Evolutionary conservation across 495 filamentous ascomycete genomes (phyloP), one percentile per base, ranked within the genome.

Genomic region (Glarea lozoyensis): DNA sequence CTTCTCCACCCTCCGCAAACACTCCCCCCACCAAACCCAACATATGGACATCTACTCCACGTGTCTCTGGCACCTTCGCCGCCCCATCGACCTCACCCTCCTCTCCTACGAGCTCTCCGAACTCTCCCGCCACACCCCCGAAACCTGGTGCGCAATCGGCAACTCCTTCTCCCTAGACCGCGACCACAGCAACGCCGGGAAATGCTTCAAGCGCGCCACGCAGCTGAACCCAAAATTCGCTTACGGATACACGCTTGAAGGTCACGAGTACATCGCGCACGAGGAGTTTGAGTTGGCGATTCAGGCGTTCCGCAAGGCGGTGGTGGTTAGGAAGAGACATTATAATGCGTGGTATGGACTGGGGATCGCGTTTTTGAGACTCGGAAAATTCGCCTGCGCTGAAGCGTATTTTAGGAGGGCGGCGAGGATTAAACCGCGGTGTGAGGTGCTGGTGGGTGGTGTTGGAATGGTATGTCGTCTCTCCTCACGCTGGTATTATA

Each of bases 31-130:
- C 2, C 76, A 83, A 15, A 68, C 88, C 35, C 82, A 89, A 50
- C 88, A 94, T 54, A 95, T 96, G 89, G 92, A 98, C 54, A 80
- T 94, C 16, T 98, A 92, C 60, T 96, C 90, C 2, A 97, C 93
- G 10, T 79, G 89, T 13, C 76, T 98, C 7, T 98, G 92, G 92
- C 86, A 94, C 57, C 67, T 94, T 46, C 90, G 93, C 57, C 84
- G 81, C 51, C 90, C 95, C 48, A 81, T 86, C 5, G 86, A 95
- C 20, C 70, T 98, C 6, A 87, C 93, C 2, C 93, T 88, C 58
- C 72, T 98, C 12, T 82, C 92, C 2, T 92, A 96, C 52, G 84
- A 92, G 56, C 67, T 96, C 15, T 69, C 92, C 33, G 93, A 94
- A 43, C 59, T 76, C 10, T 88, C 88, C 36, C 88, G 86, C 54